A percentile compares a stretch with the other conserved stretches of the same genome.
These are phyloP conservation scores for Spergularia marina DNA, from an alignment of 148 eudicot genomes.

Conservation along the genomic window DNA sequence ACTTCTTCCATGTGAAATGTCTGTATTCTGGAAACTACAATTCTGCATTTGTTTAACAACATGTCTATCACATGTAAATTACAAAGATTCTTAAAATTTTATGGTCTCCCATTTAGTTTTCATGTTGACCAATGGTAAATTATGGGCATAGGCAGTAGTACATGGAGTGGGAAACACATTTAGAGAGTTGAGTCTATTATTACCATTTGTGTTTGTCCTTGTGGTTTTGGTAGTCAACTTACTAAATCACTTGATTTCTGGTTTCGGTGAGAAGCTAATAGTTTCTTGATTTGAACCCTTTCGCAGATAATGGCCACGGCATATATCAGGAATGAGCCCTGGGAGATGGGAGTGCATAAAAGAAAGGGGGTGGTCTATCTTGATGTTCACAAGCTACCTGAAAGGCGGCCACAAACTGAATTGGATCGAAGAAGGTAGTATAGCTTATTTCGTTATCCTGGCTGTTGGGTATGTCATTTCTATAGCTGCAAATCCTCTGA, in stretches of 20 bases:
- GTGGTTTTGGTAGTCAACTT: not conserved
- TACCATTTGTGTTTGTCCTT: not conserved
- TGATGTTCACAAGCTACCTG: slow-evolving; percentile 93
- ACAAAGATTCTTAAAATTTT: too few relatives aligned
- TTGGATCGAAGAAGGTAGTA: slow-evolving; percentile 76
- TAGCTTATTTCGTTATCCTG: not conserved
- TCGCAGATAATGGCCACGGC: slow-evolving; percentile 89
- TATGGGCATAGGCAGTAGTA: not conserved
- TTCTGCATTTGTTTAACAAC: too few relatives aligned
- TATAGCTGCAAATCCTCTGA: not conserved
- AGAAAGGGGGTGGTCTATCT: slow-evolving; percentile 93
- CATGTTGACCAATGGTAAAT: too few relatives aligned
- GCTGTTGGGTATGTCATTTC: not conserved
- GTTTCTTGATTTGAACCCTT: slow-evolving; percentile 10
- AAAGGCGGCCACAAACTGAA: slow-evolving; percentile 84
- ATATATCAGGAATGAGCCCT: slow-evolving; percentile 88
- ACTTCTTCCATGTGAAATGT: not conserved
- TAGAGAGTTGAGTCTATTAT: not conserved
- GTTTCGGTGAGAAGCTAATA: not conserved
- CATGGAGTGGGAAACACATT: not conserved
- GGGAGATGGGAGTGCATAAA: slow-evolving; percentile 99
- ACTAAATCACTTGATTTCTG: not conserved
- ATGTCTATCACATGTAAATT: too few relatives aligned
- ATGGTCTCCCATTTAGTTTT: too few relatives aligned
- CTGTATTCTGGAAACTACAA: not conserved